Percentiles rank a stretch among this genome's conserved stretches.
Evolutionary conservation across 1,284 basidiomycete genomes (phyloP).

Genomic region (Rhizoctonia solani): DNA sequence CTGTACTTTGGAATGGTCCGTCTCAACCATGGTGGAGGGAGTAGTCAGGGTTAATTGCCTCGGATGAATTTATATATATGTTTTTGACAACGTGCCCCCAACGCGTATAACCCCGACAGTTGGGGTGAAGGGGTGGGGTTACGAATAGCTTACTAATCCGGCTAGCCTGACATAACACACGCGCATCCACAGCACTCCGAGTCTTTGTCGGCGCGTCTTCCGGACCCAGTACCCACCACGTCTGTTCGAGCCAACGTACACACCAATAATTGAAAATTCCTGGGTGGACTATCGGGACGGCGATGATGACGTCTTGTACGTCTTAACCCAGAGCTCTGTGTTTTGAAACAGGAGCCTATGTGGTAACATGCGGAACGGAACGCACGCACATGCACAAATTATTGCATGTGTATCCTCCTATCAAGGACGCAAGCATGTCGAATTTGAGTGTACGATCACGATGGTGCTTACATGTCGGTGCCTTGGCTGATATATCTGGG

Average conservation of each 20-base stretch:
- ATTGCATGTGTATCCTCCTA: background rate
- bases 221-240: background rate
- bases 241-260: background rate
- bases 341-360: background rate
- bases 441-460: background rate
- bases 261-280: background rate
- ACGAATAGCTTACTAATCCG: too few species aligned
- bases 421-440: background rate
- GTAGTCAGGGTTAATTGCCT: background rate
- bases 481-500: too few species aligned
- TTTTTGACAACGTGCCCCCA: slow-evolving; percentile 26
- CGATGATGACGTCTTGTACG: background rate
- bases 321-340: too few species aligned
- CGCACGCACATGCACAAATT: background rate
- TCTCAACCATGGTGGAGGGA: slow-evolving; percentile 38
- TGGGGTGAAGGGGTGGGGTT: slow-evolving; percentile 10
- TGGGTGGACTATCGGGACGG: background rate
- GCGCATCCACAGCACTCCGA: background rate
- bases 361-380: background rate
- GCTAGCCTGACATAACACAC: slow-evolving; percentile 18
- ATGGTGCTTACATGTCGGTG: background rate
- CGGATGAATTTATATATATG: slow-evolving; percentile 20
- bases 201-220: background rate
- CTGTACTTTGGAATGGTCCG: slow-evolving; percentile 51
- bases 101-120: background rate